phyloP scores from a whole-genome alignment of 768 basidiomycete genomes.

The Amanita phalloides region DNA sequence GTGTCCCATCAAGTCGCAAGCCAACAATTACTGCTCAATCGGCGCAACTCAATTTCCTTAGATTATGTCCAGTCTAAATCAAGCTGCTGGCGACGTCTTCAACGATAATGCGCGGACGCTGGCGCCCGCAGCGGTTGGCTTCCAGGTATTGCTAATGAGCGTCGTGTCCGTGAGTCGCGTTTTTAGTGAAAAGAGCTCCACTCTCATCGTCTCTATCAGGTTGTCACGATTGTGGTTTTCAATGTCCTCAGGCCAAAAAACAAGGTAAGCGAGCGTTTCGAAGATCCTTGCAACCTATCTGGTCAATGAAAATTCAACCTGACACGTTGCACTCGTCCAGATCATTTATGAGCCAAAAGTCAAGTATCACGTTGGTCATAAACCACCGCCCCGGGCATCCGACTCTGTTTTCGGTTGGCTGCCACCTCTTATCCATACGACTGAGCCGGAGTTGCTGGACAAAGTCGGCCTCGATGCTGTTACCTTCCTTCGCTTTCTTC shows the following conservation, averaged over 20 bases:
- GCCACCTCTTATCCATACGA: constrained; percentile 70
- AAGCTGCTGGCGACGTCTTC: constrained; percentile 29
- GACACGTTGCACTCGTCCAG: constrained; percentile 22
- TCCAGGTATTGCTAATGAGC: constrained; percentile 69
- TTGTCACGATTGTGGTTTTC: constrained; percentile 63
- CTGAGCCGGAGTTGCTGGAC: constrained; percentile 82
- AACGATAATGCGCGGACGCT: constrained; percentile 47
- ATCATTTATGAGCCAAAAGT: constrained; percentile 90
- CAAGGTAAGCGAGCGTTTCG: constrained; percentile 38
- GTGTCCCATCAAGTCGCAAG: not conserved
- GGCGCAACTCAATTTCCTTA: not conserved
- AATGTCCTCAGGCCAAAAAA: constrained; percentile 81
- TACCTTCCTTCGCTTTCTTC: constrained; percentile 83
- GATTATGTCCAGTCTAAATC: constrained; percentile 24
- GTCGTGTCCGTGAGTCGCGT: constrained; percentile 46
- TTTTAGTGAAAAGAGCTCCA: not conserved
- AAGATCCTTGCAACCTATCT: no score
- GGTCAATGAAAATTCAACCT: not conserved
- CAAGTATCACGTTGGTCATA: constrained; percentile 76
- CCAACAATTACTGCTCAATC: not conserved
- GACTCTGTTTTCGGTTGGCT: constrained; percentile 86
- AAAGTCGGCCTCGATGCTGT: constrained; percentile 91
- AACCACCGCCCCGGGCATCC: constrained; percentile 71
- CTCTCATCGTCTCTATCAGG: constrained; percentile 22
- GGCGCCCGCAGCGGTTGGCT: constrained; percentile 70